Evolutionary conservation across 495 filamentous ascomycete species (phyloP), one percentile per base, ranked within the genome.

Genomic region (Tuber indicum): DNA sequence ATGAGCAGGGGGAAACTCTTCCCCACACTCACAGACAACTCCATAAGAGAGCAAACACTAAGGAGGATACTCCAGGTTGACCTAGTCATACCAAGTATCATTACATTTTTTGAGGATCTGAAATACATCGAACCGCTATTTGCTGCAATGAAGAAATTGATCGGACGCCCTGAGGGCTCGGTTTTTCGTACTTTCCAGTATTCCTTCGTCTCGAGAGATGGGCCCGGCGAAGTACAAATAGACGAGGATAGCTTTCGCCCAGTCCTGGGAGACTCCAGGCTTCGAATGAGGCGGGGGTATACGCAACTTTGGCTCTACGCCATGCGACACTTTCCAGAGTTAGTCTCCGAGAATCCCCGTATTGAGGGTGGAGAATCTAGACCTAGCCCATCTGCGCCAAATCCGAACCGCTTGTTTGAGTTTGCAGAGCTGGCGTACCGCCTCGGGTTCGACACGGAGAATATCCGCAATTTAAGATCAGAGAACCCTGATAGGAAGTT

Each of bases 271-370:
- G 21, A 39, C 41, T 43, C 23, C 43, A 3, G 21, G 7, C 16
- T 46, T 21, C 71, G 16, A 6, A 74, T 74, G 72, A 46, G 74
- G 71, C 6, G 70, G n/a, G 75, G 75, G 71, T 74, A 77, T 44
- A 45, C 72, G 43, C 45, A 74, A 32, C 75, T 77, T 32, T 71
- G 75, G 72, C 73, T 77, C 62, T 77, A 77, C 41, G n/a, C 75
- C 14, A 77, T 77, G 72, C 72, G 72, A 23, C 72, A 77, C 72
- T 77, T 71, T 58, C 75, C 75, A 23, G 43, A 70, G 43, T 74
- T 74, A 46, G 75, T 77, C 9, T 77, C 72, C 1, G 36, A 23
- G 17, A 8, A 58, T 21, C 58, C 9, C 43, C 52, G 12, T 1
- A 77, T 74, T 52, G 72, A 77, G 72, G 45, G 71, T 17, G 72